These are phyloP conservation scores for Cylindrotheca closterium DNA, from an alignment of 108 stramenopile genomes.

Conservation along the genomic window DNA sequence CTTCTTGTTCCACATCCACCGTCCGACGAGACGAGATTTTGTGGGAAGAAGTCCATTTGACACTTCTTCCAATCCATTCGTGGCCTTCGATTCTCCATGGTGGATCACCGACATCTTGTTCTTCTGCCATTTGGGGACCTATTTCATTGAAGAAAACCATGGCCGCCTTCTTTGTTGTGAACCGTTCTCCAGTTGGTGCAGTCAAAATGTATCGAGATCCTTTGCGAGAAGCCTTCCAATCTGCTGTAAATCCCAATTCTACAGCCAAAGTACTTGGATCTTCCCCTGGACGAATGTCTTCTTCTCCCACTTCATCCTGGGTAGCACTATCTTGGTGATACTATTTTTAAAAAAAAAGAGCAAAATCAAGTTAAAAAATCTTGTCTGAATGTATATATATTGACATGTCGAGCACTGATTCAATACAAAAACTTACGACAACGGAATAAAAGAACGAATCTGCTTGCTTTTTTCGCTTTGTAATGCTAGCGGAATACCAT, in stretches of 20 bases:
- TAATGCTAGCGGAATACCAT: slow-evolving; percentile 69
- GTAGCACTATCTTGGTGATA: slow-evolving; percentile 68
- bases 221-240: slow-evolving; percentile 50
- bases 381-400: too few relatives aligned
- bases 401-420: too few relatives aligned
- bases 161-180: slow-evolving; percentile 67
- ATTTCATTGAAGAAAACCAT: slow-evolving; percentile 27
- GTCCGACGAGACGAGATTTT: slow-evolving; percentile 39
- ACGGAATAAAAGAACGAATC: slow-evolving; percentile 62
- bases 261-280: slow-evolving; percentile 44
- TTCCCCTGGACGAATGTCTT: slow-evolving; percentile 55
- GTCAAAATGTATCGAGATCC: slow-evolving; percentile 42
- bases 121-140: slow-evolving; percentile 13
- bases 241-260: slow-evolving; percentile 50
- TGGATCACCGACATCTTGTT: slow-evolving; percentile 67
- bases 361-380: background rate
- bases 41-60: slow-evolving; percentile 38
- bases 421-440: background rate
- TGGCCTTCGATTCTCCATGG: slow-evolving; percentile 75
- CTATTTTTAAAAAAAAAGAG: too few relatives aligned
- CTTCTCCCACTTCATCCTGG: slow-evolving; percentile 66
- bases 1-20: slow-evolving; percentile 50
- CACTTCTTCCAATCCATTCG: slow-evolving; percentile 48
- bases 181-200: slow-evolving; percentile 43
- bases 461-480: slow-evolving; percentile 61